Conservation (phyloP, 768 basidiomycete species). For the Lyophyllum atratum region DNA sequence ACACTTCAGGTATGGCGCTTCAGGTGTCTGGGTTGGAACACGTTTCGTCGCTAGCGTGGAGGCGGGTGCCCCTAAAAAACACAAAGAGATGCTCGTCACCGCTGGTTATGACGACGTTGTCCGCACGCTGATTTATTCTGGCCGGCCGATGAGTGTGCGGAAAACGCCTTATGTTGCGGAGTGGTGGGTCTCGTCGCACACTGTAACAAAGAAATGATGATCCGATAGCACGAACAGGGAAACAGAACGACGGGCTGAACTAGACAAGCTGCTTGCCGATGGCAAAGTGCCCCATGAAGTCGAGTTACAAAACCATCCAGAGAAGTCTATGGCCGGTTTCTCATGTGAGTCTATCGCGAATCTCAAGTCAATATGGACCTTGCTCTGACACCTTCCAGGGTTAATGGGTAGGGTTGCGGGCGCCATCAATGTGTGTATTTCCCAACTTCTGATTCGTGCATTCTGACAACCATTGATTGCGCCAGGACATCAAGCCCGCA, state of each 20-base stretch:
- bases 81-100: slow-evolving; percentile 66
- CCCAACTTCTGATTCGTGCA: neutral
- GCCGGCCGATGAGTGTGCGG: slow-evolving; percentile 80
- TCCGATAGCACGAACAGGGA: slow-evolving; percentile 46
- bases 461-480: slow-evolving; percentile 7
- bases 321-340: slow-evolving; percentile 59
- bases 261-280: slow-evolving; percentile 53
- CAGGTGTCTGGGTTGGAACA: slow-evolving; percentile 88
- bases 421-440: slow-evolving; percentile 52
- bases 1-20: slow-evolving; percentile 66
- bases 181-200: slow-evolving; percentile 48
- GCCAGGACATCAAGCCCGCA: slow-evolving; percentile 79
- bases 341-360: slow-evolving; percentile 49
- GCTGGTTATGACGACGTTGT: slow-evolving; percentile 78
- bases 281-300: slow-evolving; percentile 78
- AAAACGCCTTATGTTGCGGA: slow-evolving; percentile 78
- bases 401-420: slow-evolving; percentile 81
- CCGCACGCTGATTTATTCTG: slow-evolving; percentile 74
- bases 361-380: neutral
- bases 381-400: slow-evolving; percentile 41
- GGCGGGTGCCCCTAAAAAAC: slow-evolving; percentile 74
- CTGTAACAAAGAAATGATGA: neutral
- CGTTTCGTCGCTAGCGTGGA: slow-evolving; percentile 84
- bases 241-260: slow-evolving; percentile 57
- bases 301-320: slow-evolving; percentile 69